phyloP scores from a whole-genome alignment of 805 yeast genomes.

The Kazachstania psychrophila region DNA sequence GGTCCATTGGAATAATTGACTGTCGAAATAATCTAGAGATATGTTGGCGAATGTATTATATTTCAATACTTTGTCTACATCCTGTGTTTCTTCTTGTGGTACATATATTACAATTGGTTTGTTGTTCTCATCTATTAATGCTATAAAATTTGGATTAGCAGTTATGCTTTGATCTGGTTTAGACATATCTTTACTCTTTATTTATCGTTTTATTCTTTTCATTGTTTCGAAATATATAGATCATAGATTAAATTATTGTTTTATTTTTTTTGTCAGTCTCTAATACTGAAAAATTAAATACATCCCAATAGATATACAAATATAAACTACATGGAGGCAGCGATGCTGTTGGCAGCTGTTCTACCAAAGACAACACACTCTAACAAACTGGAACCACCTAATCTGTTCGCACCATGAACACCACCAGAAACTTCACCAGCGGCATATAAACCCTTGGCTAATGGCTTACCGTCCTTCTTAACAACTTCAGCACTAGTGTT shows the following conservation, averaged over 20 bases:
- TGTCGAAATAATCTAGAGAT: conserved; percentile 27
- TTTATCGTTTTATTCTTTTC: too few species aligned
- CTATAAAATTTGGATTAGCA: conserved; percentile 15
- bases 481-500: conserved; percentile 39
- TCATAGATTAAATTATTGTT: too few species aligned
- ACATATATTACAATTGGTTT: conserved; percentile 24
- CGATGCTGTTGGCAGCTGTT: conserved; percentile 36
- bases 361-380: conserved; percentile 56
- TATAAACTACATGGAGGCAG: too few species aligned
- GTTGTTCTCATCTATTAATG: conserved; percentile 20
- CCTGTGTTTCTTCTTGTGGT: conserved; percentile 9
- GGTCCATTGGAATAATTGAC: conserved; percentile 20
- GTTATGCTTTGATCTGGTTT: too few species aligned
- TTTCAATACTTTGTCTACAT: conserved; percentile 19
- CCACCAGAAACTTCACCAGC: conserved; percentile 66
- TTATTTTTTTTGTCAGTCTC: too few species aligned
- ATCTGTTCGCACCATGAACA: conserved; percentile 53
- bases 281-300: too few species aligned
- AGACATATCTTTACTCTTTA: too few species aligned
- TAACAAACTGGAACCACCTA: conserved; percentile 49
- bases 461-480: conserved; percentile 23
- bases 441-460: conserved; percentile 44
- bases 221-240: too few species aligned
- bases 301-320: too few species aligned
- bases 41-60: conserved; percentile 28